Evolutionary conservation across 2,329 filamentous ascomycete genomes (phyloP), one percentile per base, ranked within the genome.

Genomic region (Trichoderma lentiforme): DNA sequence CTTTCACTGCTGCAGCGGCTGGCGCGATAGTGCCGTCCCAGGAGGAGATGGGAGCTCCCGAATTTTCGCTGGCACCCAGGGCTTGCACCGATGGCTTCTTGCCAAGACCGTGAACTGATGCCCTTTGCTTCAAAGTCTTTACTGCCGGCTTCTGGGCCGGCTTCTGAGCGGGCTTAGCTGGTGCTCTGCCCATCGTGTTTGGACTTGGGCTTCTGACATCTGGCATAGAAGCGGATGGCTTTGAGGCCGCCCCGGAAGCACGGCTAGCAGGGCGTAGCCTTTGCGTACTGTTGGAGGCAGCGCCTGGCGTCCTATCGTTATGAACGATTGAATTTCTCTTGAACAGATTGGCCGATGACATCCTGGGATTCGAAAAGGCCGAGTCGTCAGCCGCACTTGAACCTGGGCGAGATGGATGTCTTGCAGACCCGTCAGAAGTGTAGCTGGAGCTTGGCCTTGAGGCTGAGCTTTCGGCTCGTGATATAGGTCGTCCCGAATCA

Each of bases 371-470:
- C 4, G 78, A 74, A 14, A 76, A 74, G 11, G 73, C 74, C 28
- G 73, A 61, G 73, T 82, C 87, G 75, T 79, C 83, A 75, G 79
- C 85, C 73, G 82, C 88, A 76, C 85, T 87, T 3, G 89, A 89
- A 2, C 86, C 86, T 8, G 86, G 88, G 26, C 88, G 85, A 26
- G 86, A 86, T 0, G 83, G 81, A 18, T 86, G 83, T 32, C 82
- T 83, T 81, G 78, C 87, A 79, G 86, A 92, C 75, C 78, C 87
- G 83, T 83, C 92, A 82, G 80, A 90, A 78, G 80, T 91, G 85
- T 83, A 91, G 84, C 83, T 92, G 74, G 80, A 93, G 77, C 84
- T 83, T 3, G 87, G 87, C 11, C 86, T 81, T 11, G 86, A 88
- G 24, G 78, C 78, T n/a, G 79, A 79, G 30, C 83, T 84, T 62